These are phyloP conservation scores for Hericium coralloides DNA, from an alignment of 768 basidiomycete genomes.

Conservation along the genomic window DNA sequence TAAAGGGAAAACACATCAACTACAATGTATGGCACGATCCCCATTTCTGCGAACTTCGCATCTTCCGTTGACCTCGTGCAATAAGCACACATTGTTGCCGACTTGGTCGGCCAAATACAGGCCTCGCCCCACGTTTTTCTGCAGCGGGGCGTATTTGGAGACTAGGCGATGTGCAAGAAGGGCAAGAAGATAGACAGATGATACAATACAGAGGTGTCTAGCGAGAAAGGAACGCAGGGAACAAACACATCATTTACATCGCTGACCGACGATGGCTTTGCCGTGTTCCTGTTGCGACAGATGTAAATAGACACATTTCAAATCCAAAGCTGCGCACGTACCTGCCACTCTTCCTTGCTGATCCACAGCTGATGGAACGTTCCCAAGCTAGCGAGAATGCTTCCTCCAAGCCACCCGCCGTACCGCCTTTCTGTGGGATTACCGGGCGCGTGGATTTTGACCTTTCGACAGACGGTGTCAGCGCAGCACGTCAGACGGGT, in stretches of 20 bases:
- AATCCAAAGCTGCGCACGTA: conserved; percentile 24
- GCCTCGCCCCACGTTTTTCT: too few relatives aligned
- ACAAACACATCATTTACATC: conserved; percentile 59
- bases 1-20: too few relatives aligned
- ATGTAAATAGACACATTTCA: background rate
- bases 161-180: too few relatives aligned
- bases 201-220: too few relatives aligned
- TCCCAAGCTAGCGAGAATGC: conserved; percentile 88
- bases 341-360: conserved; percentile 89
- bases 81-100: too few relatives aligned
- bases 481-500: background rate
- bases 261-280: conserved; percentile 70
- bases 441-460: conserved; percentile 89
- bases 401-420: conserved; percentile 93
- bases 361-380: conserved; percentile 99
- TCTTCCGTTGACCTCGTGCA: too few relatives aligned
- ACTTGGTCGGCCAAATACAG: too few relatives aligned
- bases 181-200: too few relatives aligned
- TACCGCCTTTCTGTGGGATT: conserved; percentile 86
- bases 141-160: too few relatives aligned
- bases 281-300: conserved; percentile 58
- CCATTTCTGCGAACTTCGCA: too few relatives aligned
- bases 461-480: conserved; percentile 29
- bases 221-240: too few relatives aligned
- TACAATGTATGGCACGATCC: too few relatives aligned